Evolutionary conservation across 2,329 filamentous ascomycete species (phyloP), one percentile per base, ranked within the genome.

Genomic region (Colletotrichum destructivum): DNA sequence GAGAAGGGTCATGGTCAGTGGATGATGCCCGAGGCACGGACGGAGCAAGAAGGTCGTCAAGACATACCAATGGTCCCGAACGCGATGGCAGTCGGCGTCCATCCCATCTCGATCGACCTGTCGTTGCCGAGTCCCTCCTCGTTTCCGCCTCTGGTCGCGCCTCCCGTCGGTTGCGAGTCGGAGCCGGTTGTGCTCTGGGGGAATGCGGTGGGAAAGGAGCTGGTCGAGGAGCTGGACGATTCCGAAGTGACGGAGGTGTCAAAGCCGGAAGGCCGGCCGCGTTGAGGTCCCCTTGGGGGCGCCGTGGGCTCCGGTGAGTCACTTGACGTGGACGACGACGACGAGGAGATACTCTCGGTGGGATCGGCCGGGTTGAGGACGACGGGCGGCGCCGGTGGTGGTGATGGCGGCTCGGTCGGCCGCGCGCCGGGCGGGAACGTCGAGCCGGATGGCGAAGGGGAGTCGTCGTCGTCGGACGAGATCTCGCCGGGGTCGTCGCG

Each of bases 51-150:
- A 13, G 2, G 3, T 4, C 35, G 35, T 51, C 9, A 2, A 47
- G 0, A 69, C 70, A 18, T 59, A 74, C 72, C 70, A 46, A 74
- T 72, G 0, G 70, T 66, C 8, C 72, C 72, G 31, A 74, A 74
- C 5, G 69, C 72, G 15, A 74, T 74, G 16, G 65, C 72, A 7
- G 67, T 66, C 2, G 62, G 71, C 40, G 72, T 72, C 62, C 66
- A 71, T 15, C 65, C 69, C n/a, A 49, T 55, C 4, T 73, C 65
- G 5, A 12, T 13, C 21, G 62, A 62, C 21, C 62, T 66, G 2
- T 46, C 52, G 21, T 60, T 35, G 6, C 66, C 72, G 0, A 73
- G 51, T 4, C 69, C 72, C 12, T n/a, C 40, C 8, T 74, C 62
- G 35, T 38, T 60, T 13, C 62, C 72, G 35, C 57, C 69, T 9